Conservation (phyloP, 768 basidiomycete genomes). For the Trametes elegans region DNA sequence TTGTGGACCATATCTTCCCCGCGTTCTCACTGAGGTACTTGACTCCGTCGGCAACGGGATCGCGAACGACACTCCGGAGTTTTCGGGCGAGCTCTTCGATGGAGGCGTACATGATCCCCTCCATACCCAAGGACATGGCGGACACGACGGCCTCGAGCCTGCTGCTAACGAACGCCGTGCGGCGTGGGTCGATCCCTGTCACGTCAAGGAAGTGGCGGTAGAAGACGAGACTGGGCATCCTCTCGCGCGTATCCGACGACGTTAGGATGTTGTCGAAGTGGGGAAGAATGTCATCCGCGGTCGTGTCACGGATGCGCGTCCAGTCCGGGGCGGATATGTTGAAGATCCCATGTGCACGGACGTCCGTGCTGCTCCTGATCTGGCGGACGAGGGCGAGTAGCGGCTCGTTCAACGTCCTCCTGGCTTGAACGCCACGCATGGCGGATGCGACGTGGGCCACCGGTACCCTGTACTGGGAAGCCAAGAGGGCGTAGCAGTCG, state of each 20-base stretch:
- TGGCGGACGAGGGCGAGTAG: conserved; percentile 38
- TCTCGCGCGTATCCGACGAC: conserved; percentile 47
- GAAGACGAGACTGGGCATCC: conserved; percentile 54
- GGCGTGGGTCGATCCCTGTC: conserved; percentile 41
- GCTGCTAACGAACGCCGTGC: conserved; percentile 55
- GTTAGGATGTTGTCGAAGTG: conserved; percentile 53
- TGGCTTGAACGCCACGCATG: neutral
- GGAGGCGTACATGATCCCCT: conserved; percentile 40
- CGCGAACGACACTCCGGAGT: conserved; percentile 44
- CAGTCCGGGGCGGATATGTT: conserved; percentile 56
- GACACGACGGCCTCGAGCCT: conserved; percentile 54
- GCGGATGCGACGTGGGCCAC: neutral
- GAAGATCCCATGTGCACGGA: conserved; percentile 53
- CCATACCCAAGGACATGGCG: conserved; percentile 52
- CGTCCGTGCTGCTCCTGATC: conserved; percentile 36
- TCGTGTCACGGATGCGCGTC: conserved; percentile 34
- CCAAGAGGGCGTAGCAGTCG: conserved; percentile 42
- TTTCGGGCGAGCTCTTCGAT: conserved; percentile 45
- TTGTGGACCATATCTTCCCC: conserved; percentile 42
- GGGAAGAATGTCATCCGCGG: conserved; percentile 42
- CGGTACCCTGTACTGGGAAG: conserved; percentile 36
- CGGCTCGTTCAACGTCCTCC: neutral
- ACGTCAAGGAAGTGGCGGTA: conserved; percentile 46
- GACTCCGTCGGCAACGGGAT: conserved; percentile 42
- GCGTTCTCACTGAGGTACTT: conserved; percentile 40